Evolutionary conservation across 2,329 filamentous ascomycete species (phyloP).

Genomic region (Pseudogymnoascus sp.): DNA sequence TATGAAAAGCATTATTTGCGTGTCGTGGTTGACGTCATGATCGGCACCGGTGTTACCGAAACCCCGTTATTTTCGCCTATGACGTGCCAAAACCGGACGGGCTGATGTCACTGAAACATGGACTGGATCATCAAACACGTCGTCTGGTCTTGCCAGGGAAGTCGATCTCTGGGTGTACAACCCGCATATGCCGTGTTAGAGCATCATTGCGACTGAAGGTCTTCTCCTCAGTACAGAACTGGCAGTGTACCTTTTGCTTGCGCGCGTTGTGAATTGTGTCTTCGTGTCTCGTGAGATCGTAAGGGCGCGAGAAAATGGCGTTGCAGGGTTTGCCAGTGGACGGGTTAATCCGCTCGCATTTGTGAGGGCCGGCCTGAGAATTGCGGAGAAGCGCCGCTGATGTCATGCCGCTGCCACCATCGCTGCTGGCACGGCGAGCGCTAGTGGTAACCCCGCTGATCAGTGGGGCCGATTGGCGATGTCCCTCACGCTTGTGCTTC

Average conservation of each 20-base stretch:
- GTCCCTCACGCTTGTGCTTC: slow-evolving; percentile 91
- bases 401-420: slow-evolving; percentile 34
- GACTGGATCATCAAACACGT: slow-evolving; percentile 14
- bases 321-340: slow-evolving; percentile 93
- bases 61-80: neutral
- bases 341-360: slow-evolving; percentile 87
- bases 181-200: slow-evolving; percentile 85
- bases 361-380: slow-evolving; percentile 87
- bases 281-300: slow-evolving; percentile 93
- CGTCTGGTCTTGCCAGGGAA: slow-evolving; percentile 58
- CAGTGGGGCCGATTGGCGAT: slow-evolving; percentile 62
- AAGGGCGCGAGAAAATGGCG: slow-evolving; percentile 88
- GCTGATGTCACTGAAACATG: slow-evolving; percentile 6
- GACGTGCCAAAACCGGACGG: neutral
- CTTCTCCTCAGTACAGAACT: slow-evolving; percentile 91
- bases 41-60: neutral
- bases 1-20: neutral
- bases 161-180: slow-evolving; percentile 84
- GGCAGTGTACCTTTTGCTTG: slow-evolving; percentile 90
- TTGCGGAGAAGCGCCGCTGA: slow-evolving; percentile 57
- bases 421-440: slow-evolving; percentile 15
- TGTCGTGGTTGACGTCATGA: slow-evolving; percentile 1
- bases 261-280: slow-evolving; percentile 94
- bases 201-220: slow-evolving; percentile 94
- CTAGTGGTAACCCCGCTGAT: slow-evolving; percentile 30